phyloP scores from a whole-genome alignment of 2,329 filamentous ascomycete genomes.

The Colletotrichum scovillei region DNA sequence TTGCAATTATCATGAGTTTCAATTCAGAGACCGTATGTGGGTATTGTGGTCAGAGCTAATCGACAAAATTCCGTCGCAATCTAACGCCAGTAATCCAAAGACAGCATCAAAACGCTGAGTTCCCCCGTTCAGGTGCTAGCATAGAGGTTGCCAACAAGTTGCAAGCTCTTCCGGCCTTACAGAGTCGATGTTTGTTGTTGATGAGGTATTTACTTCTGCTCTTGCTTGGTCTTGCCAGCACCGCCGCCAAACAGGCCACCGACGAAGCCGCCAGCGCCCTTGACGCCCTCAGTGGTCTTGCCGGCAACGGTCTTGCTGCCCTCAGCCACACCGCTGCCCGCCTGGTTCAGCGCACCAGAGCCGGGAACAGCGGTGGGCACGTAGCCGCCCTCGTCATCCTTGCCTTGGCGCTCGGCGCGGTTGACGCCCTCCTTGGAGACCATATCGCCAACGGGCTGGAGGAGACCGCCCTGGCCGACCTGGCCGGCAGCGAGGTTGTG shows the following conservation, averaged over 20 bases:
- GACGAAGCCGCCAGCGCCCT: constrained; percentile 45
- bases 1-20: not conserved
- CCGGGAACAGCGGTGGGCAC: constrained; percentile 46
- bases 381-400: constrained; percentile 69
- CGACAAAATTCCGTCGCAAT: not conserved
- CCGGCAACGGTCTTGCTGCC: constrained; percentile 46
- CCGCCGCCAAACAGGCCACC: constrained; percentile 47
- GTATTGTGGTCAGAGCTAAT: constrained; percentile 23
- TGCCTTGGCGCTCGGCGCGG: constrained; percentile 71
- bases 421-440: constrained; percentile 74
- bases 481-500: constrained; percentile 72
- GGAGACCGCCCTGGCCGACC: constrained; percentile 75
- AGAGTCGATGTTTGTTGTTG: not conserved
- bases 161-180: not conserved
- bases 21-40: constrained; percentile 3
- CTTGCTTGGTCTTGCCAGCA: constrained; percentile 41
- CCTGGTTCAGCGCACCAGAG: constrained; percentile 41
- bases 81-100: not conserved
- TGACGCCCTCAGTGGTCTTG: constrained; percentile 41
- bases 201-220: constrained; percentile 30
- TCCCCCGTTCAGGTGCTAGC: not conserved
- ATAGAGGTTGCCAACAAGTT: not conserved
- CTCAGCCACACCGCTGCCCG: constrained; percentile 42
- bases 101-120: constrained; percentile 17
- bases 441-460: constrained; percentile 72